These are phyloP conservation scores for Phytophthora hibernalis DNA, from an alignment of 352 stramenopile species.

Conservation along the genomic window DNA sequence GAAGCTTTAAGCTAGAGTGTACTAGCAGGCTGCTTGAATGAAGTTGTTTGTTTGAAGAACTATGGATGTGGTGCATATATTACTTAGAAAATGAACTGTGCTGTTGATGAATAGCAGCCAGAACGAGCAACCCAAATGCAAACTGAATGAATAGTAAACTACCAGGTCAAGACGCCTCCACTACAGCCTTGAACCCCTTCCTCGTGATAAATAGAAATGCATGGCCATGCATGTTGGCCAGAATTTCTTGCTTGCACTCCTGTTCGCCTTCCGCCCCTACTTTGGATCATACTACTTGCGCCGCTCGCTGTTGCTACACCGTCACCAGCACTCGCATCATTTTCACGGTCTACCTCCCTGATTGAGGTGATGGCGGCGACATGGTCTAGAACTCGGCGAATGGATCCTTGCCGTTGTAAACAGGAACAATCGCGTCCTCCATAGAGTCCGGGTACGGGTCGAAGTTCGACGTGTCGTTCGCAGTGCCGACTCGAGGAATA, in stretches of 20 bases:
- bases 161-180: constrained; percentile 16
- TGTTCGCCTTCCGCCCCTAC: constrained; percentile 12
- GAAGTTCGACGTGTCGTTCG: constrained; percentile 97
- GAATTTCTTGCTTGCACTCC: constrained; percentile 40
- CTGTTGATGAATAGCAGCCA: constrained; percentile 12
- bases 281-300: constrained; percentile 18
- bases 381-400: constrained; percentile 93
- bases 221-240: constrained; percentile 30
- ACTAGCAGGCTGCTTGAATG: constrained; percentile 15
- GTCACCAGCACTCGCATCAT: constrained; percentile 17
- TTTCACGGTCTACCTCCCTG: constrained; percentile 11
- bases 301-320: constrained; percentile 15
- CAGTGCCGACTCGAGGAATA: constrained; percentile 90
- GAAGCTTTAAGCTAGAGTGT: constrained; percentile 44
- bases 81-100: constrained; percentile 31
- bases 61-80: constrained; percentile 31
- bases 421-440: constrained; percentile 91
- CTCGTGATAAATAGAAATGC: constrained; percentile 46
- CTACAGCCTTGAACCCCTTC: constrained; percentile 1
- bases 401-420: constrained; percentile 93
- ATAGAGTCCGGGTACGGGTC: constrained; percentile 95
- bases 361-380: constrained; percentile 11
- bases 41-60: constrained; percentile 1
- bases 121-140: constrained; percentile 23
- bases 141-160: constrained; percentile 44